Base-by-base conservation (phyloP, 164 flowering plant species). In the Malania oleifera region DNA sequence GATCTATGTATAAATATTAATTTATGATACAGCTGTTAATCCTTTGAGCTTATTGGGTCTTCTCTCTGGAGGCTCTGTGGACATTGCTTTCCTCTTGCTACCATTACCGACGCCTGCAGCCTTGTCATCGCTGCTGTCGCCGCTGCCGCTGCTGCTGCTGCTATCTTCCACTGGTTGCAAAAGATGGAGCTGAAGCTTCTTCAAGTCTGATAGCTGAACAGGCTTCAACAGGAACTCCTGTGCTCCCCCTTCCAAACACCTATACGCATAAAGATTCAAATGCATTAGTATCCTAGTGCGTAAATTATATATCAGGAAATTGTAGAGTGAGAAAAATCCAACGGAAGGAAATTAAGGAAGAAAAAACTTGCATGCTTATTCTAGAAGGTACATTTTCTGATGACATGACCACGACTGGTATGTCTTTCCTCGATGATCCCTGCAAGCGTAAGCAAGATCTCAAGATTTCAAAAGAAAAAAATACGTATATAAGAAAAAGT, bases 191-290 rank as follows among this genome's bases (percentile, higher is more conserved):
- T 80, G 79, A 52, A 85, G 77, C 64, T 71, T 80, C 60, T 73
- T 57, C 57, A 85, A 27, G 59, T 85, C 87, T 14, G 87, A 75
- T 56, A 81, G 49, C 51, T 70, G 76, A 47, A 85, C 71, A 1
- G 91, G 91, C 71, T 85, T 85, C 58, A 85, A 45, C n/a, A 85
- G 57, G 63, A 85, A 85, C 40, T 85, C 87, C 57, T 85, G 82
- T 38, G 91, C 91, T 54, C 91, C 91, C 74, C 67, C 87, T 70
- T 85, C 85, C 68, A 85, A 70, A 43, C 91, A 85, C 82, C 86
- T 83, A 28, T 47, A 6, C 12, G 4, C 38, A 34, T 12, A 7
- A 34, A 0, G 10, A 34, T n/a, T n/a, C n/a, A n/a, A n/a, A n/a
- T n/a, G n/a, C n/a, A n/a, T n/a, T n/a, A n/a, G n/a, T n/a, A n/a